Base-by-base conservation (phyloP, 306 rosid genomes). In the Gastrolobium bilobum region DNA sequence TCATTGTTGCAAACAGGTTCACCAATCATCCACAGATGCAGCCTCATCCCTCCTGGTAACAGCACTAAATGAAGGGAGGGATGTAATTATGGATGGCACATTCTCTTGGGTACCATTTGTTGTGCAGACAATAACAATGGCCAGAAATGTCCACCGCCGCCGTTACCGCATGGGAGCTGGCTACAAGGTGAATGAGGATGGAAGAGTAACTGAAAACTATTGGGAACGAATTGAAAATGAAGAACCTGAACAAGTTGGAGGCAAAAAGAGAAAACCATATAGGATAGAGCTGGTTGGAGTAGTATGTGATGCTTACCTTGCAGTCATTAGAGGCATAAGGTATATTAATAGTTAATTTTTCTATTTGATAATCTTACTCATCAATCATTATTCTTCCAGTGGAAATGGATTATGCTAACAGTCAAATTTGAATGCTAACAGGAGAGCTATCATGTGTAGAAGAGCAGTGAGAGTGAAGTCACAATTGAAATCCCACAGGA, bases 81-180 rank as follows among this genome's bases (percentile, higher is more conserved):
- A 93, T 60, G 99, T 93, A 47, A 91, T 93, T 58, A 96, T 96
- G 98, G 99, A 96, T 75, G 99, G 99, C 44, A 96, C 99, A 29
- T 90, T 96, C 57, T 96, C 99, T 13, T 96, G 99, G 99, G 82
- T 81, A 8, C 98, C 98, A 67, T 96, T 96, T 79, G 99, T 96
- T 54, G 97, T 96, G 66, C 99, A 93, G 77, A 96, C 99, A 30
- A 87, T 95, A 75, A 91, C 99, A 46, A 93, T 95, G 97, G 90
- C 98, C 8, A 86, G 98, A 82, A 93, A 91, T 63, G 98, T 93
- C 61, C 99, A 96, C 37, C 96, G 99, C 15, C 94, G 92, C 20
- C 96, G 97, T n/a, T 91, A 96, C 76, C 91, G 97, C 8, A 93
- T 91, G 96, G 98, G 98, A 82, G 71, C 84, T 3, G 99, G 99